These are phyloP conservation scores for Iberis amara DNA, from an alignment of 441 rosid genomes.

Conservation along the genomic window DNA sequence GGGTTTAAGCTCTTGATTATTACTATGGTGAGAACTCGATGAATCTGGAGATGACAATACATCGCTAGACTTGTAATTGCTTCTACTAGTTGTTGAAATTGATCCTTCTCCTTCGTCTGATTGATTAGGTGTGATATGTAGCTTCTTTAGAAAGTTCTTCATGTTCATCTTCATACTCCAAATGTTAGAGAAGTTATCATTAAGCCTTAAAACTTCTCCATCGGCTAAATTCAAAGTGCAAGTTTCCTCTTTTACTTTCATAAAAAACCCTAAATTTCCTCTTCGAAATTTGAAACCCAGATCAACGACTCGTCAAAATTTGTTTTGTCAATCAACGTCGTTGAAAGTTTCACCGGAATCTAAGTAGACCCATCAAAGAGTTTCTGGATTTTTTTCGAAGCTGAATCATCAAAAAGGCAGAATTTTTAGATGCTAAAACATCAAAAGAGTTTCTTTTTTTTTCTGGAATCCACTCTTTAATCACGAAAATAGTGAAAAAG, in stretches of 20 bases:
- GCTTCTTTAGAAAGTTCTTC: slow-evolving; percentile 88
- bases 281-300: background rate
- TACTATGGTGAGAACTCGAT: slow-evolving; percentile 22
- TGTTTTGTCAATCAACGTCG: background rate
- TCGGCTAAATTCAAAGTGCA: background rate
- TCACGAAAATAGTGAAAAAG: background rate
- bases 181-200: slow-evolving; percentile 10
- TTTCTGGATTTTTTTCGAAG: slow-evolving; percentile 4
- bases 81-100: slow-evolving; percentile 41
- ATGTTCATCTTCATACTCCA: slow-evolving; percentile 42
- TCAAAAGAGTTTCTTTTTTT: too few relatives aligned
- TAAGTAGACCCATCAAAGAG: background rate
- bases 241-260: slow-evolving; percentile 12
- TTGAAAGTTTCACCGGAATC: slow-evolving; percentile 8
- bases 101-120: slow-evolving; percentile 63
- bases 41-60: slow-evolving; percentile 23
- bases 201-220: background rate
- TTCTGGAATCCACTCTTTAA: background rate
- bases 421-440: slow-evolving; percentile 5
- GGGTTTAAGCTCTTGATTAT: slow-evolving; percentile 43
- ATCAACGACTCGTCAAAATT: slow-evolving; percentile 18
- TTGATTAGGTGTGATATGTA: slow-evolving; percentile 63
- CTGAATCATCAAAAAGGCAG: background rate
- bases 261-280: slow-evolving; percentile 16
- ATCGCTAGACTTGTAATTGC: slow-evolving; percentile 20